These are phyloP conservation scores for Coemansia umbellata DNA, from an alignment of 192 early-diverging fungal genomes.

Conservation along the genomic window DNA sequence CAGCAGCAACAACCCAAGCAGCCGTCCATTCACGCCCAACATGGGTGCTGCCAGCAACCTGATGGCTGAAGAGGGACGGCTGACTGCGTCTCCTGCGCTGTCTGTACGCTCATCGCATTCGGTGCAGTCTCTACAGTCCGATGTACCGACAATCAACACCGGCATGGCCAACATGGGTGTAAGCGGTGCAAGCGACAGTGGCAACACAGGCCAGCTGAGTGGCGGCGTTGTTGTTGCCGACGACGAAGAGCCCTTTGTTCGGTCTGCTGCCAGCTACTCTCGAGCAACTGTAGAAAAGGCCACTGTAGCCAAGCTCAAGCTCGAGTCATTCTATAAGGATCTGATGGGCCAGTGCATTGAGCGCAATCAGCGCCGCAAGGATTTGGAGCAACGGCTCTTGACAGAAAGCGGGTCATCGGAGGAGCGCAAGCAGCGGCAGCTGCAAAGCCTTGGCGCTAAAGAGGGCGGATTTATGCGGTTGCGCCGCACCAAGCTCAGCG, in stretches of 20 bases:
- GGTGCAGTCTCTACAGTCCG: constrained; percentile 47
- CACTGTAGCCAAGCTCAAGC: constrained; percentile 81
- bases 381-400: constrained; percentile 72
- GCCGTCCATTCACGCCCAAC: constrained; percentile 49
- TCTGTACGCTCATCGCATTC: constrained; percentile 44
- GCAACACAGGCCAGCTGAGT: background rate
- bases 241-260: constrained; percentile 57
- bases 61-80: constrained; percentile 23
- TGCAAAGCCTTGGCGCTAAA: constrained; percentile 73
- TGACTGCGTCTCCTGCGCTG: constrained; percentile 42
- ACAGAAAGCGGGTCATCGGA: constrained; percentile 74
- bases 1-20: constrained; percentile 38
- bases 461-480: constrained; percentile 94
- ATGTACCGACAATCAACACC: constrained; percentile 45
- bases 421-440: constrained; percentile 83
- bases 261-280: constrained; percentile 74
- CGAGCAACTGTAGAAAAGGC: constrained; percentile 81
- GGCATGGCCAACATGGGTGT: constrained; percentile 52
- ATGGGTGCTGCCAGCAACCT: constrained; percentile 21
- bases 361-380: constrained; percentile 69
- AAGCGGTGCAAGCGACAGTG: constrained; percentile 30
- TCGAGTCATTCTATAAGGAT: constrained; percentile 91
- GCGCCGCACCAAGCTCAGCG: constrained; percentile 80
- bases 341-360: constrained; percentile 88
- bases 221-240: constrained; percentile 5